Evolutionary conservation across 2,329 filamentous ascomycete species (phyloP), one percentile per base, ranked within the genome.

Genomic region (Scytalidium lignicola): DNA sequence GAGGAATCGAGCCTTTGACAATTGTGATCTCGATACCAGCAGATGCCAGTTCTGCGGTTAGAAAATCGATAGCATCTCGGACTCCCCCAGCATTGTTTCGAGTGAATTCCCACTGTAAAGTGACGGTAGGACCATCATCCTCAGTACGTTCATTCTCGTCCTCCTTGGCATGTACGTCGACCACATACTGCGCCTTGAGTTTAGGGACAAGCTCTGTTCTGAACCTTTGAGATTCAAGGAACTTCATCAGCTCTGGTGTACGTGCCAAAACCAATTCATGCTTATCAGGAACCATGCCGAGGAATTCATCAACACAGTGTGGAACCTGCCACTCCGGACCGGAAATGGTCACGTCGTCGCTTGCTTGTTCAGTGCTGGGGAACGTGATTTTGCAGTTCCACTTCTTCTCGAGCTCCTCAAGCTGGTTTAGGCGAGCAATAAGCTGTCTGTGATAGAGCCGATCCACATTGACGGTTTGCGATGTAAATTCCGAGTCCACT

Each of bases 351-450:
- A 99, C 90, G 63, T 95, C 87, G 63, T 99, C 93, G 66, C 92
- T 97, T 19, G 93, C 93, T 70, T 95, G 88, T 68, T 99, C 93
- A 9, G 93, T 97, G 71, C 91, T 96, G 7, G 93, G 93, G 66
- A 99, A 99, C 59, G 90, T 88, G 64, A 99, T 95, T 75, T 97
- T 97, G 83, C 93, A 99, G 69, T 97, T 97, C 86, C 91, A 97
- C 72, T 96, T 96, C 77, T 95, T 95, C 74, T 99, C 93, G 46
- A 99, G 78, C 59, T 93, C 89, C 58, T 97, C 92, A 50, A 99
- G 90, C 63, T 96, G 89, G 41, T 81, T 75, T 56, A 97, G 85
- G 51, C 91, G 89, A 51, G 88, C 81, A 65, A 99, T 86, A 52
- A 99, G 82, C 70, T 96, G 90, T 56, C 93, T 88, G 65, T 99